A percentile compares a stretch with the other conserved stretches of the same genome.
These are phyloP conservation scores for Actinomucor elegans DNA, from an alignment of 371 early-diverging fungal species.

Conservation along the genomic window DNA sequence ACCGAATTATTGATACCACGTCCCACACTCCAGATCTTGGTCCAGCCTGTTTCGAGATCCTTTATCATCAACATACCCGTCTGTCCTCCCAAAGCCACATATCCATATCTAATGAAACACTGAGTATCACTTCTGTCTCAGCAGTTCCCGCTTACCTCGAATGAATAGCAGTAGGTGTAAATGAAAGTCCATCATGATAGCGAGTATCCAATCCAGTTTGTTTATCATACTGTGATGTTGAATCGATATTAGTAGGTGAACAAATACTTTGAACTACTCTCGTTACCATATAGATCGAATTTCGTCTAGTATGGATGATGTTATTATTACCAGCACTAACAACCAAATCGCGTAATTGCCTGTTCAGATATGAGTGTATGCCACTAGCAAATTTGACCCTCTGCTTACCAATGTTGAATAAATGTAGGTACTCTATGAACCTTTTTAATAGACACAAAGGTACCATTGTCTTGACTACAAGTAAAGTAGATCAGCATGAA, in stretches of 20 bases:
- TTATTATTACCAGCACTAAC: slow-evolving; percentile 38
- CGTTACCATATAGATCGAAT: slow-evolving; percentile 7
- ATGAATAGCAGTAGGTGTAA: slow-evolving; percentile 73
- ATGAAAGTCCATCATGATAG: slow-evolving; percentile 54
- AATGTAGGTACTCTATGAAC: neutral
- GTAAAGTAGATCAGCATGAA: too few relatives aligned
- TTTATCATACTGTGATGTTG: neutral
- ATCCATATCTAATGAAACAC: slow-evolving; percentile 61
- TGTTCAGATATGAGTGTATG: slow-evolving; percentile 11
- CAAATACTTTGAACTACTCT: too few relatives aligned
- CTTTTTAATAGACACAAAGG: neutral
- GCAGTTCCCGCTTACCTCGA: slow-evolving; percentile 34
- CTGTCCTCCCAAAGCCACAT: slow-evolving; percentile 83
- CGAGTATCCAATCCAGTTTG: neutral
- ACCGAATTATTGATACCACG: slow-evolving; percentile 70
- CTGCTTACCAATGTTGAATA: slow-evolving; percentile 14
- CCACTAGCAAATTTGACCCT: neutral
- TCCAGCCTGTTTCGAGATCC: slow-evolving; percentile 62
- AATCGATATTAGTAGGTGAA: too few relatives aligned
- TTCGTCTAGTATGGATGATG: slow-evolving; percentile 3
- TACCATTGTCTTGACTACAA: slow-evolving; percentile 4
- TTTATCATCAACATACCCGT: slow-evolving; percentile 76
- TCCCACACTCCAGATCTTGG: slow-evolving; percentile 64
- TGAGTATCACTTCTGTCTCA: neutral
- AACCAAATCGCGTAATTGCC: slow-evolving; percentile 89